Percentiles rank a stretch among this genome's conserved stretches.
Conservation (phyloP, 2,329 filamentous ascomycete species). For the Alternaria hordeiaustralica region DNA sequence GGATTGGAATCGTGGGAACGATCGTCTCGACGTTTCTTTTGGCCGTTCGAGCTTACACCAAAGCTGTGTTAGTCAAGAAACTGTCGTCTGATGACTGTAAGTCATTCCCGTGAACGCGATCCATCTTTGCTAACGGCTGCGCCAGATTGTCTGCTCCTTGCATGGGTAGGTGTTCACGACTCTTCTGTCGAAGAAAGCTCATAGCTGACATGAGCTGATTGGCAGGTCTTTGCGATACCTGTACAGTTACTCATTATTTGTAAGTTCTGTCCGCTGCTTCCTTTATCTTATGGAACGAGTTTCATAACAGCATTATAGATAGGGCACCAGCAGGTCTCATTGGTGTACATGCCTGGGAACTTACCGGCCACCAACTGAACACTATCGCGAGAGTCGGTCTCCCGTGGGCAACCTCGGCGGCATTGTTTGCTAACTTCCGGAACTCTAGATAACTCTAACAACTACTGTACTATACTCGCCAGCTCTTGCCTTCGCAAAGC, state of each 20-base stretch:
- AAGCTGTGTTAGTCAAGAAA: conserved; percentile 22
- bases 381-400: conserved; percentile 10
- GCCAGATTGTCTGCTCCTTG: neutral
- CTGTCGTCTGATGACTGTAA: conserved; percentile 34
- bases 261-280: neutral
- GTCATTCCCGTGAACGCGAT: neutral
- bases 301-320: neutral
- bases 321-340: conserved; percentile 17
- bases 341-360: conserved; percentile 20
- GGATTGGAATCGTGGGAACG: conserved; percentile 27
- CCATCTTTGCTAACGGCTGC: neutral
- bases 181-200: neutral
- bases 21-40: conserved; percentile 25
- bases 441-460: conserved; percentile 1
- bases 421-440: neutral
- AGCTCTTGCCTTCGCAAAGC: neutral
- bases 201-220: neutral
- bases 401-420: conserved; percentile 7
- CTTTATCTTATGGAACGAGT: neutral
- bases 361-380: conserved; percentile 21
- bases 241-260: neutral
- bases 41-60: conserved; percentile 32
- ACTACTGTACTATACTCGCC: conserved; percentile 1
- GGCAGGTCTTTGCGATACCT: neutral
- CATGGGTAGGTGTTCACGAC: neutral